Conservation (phyloP, 2,329 filamentous ascomycete species). For the Xylariaceae sp. region DNA sequence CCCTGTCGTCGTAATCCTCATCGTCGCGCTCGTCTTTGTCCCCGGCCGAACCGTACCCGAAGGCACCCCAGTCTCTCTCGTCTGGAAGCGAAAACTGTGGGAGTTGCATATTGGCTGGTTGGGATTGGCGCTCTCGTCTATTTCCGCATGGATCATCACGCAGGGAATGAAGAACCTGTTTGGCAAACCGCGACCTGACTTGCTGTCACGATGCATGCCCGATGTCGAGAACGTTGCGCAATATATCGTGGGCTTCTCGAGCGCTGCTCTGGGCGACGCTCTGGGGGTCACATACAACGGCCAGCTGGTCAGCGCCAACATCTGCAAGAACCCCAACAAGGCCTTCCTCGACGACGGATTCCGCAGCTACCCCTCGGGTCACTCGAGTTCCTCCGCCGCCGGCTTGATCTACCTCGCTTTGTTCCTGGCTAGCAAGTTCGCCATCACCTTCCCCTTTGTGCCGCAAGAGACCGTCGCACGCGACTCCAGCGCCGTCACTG, state of each 20-base stretch:
- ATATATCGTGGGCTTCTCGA: conserved; percentile 52
- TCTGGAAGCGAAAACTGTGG: conserved; percentile 83
- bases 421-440: conserved; percentile 79
- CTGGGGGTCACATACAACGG: conserved; percentile 41
- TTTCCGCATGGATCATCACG: conserved; percentile 72
- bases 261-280: conserved; percentile 35
- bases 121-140: conserved; percentile 68
- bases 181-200: conserved; percentile 70
- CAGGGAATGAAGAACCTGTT: conserved; percentile 77
- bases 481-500: conserved; percentile 51
- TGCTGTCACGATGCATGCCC: conserved; percentile 73
- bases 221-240: conserved; percentile 58
- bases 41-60: conserved; percentile 64
- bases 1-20: conserved; percentile 62
- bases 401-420: conserved; percentile 82
- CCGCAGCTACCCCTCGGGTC: conserved; percentile 74
- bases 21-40: conserved; percentile 65
- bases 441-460: conserved; percentile 67
- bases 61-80: conserved; percentile 55
- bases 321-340: conserved; percentile 64
- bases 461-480: conserved; percentile 42
- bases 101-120: conserved; percentile 84
- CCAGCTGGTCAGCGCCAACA: conserved; percentile 66
- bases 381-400: conserved; percentile 68
- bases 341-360: conserved; percentile 72